Conservation (phyloP, 2,329 filamentous ascomycete species). For the Alternaria panax region DNA sequence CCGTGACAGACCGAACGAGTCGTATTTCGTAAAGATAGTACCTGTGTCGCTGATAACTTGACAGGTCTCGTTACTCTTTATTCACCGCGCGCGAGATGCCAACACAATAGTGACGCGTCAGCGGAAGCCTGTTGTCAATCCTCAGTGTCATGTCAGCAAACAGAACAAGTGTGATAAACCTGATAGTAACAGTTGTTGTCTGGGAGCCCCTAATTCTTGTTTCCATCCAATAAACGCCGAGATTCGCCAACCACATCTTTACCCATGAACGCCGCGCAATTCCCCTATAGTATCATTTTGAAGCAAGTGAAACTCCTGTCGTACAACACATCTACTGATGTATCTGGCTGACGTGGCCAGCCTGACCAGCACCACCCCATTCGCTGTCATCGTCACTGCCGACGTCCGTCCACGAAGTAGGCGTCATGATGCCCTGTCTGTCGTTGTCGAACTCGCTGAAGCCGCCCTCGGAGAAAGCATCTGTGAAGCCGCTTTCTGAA, state of each 20-base stretch:
- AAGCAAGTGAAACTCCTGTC: neutral
- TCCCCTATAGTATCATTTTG: constrained; percentile 4
- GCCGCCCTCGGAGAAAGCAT: constrained; percentile 45
- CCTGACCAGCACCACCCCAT: constrained; percentile 38
- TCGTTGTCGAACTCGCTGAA: constrained; percentile 41
- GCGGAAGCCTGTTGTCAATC: too few species aligned
- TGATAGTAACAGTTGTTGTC: neutral
- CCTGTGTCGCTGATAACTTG: too few species aligned
- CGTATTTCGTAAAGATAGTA: too few species aligned
- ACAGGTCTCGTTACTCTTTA: too few species aligned
- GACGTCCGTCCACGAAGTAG: constrained; percentile 51
- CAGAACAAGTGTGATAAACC: neutral
- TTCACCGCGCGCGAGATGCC: too few species aligned
- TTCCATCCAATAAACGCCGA: neutral
- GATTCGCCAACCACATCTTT: neutral
- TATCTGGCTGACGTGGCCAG: constrained; percentile 33
- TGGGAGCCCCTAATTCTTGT: neutral
- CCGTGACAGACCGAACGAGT: too few species aligned
- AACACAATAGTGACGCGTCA: too few species aligned
- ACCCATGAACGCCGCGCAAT: neutral
- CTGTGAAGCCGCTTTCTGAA: constrained; percentile 47
- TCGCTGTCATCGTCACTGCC: constrained; percentile 52
- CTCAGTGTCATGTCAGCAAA: too few species aligned
- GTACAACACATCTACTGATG: constrained; percentile 27
- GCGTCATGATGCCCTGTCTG: constrained; percentile 43